Conservation (phyloP, 805 yeast species). For the Ogataea corticis region DNA sequence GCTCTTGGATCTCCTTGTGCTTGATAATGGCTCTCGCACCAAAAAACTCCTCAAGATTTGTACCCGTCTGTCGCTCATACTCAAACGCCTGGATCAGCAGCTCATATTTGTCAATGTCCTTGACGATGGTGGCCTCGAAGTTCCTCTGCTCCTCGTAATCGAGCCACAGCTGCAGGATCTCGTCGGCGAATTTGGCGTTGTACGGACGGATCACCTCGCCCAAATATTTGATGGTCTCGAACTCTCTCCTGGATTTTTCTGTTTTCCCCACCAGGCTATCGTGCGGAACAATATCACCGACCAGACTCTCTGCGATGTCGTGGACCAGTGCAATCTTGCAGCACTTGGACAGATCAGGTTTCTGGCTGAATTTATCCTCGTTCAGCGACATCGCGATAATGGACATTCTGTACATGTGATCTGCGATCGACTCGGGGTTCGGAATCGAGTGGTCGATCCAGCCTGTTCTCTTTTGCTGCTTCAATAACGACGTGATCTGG, state of each 20-base stretch:
- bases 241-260: conserved; percentile 85
- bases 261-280: conserved; percentile 63
- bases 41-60: conserved; percentile 70
- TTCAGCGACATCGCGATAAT: conserved; percentile 72
- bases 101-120: conserved; percentile 92
- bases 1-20: conserved; percentile 64
- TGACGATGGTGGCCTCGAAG: conserved; percentile 84
- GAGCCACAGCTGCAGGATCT: conserved; percentile 72
- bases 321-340: conserved; percentile 86
- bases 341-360: conserved; percentile 62
- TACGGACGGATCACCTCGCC: conserved; percentile 62
- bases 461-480: conserved; percentile 85
- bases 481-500: conserved; percentile 70
- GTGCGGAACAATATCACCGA: conserved; percentile 91
- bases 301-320: conserved; percentile 91
- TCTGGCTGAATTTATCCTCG: conserved; percentile 18
- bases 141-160: conserved; percentile 86
- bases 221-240: conserved; percentile 67
- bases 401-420: conserved; percentile 95
- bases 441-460: conserved; percentile 75
- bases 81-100: conserved; percentile 80
- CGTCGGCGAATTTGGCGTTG: conserved; percentile 59
- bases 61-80: conserved; percentile 69
- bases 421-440: conserved; percentile 74
- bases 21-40: conserved; percentile 61